A percentile compares a stretch with the other conserved stretches of the same genome.
phyloP scores from a whole-genome alignment of 495 filamentous ascomycete species.

The Podospora anserina region DNA sequence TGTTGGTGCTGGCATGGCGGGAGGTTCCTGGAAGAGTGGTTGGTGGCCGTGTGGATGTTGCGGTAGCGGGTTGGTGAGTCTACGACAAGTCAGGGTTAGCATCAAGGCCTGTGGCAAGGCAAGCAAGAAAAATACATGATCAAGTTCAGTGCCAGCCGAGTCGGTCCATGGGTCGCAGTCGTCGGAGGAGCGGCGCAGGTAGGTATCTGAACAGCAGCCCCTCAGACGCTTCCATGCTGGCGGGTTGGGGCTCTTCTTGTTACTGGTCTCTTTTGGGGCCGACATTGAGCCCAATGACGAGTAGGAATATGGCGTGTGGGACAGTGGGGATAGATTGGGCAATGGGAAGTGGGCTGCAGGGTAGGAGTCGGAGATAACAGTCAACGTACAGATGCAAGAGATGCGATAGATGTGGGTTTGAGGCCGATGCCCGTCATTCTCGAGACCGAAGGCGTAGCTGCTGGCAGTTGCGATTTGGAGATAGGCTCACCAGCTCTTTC shows the following conservation, averaged over 20 bases:
- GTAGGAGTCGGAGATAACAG: neutral
- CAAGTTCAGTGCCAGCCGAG: neutral
- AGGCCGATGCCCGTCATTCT: conserved; percentile 2
- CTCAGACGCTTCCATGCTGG: conserved; percentile 4
- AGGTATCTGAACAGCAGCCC: conserved; percentile 5
- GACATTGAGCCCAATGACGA: neutral
- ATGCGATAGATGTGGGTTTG: conserved; percentile 27
- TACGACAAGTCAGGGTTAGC: neutral
- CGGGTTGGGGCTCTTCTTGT: neutral
- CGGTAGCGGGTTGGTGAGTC: conserved; percentile 9
- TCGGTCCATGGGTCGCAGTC: neutral
- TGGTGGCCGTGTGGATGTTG: conserved; percentile 14
- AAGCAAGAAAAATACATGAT: conserved; percentile 7
- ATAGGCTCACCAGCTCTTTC: conserved; percentile 53
- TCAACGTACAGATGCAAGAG: conserved; percentile 20
- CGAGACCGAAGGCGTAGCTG: conserved; percentile 5
- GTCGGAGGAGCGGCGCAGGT: neutral
- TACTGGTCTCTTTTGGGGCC: neutral
- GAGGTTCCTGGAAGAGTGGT: conserved; percentile 18
- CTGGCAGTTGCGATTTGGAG: conserved; percentile 26
- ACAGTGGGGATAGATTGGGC: neutral
- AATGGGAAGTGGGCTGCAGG: neutral
- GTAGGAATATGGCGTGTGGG: neutral
- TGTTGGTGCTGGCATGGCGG: conserved; percentile 37
- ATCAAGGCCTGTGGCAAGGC: neutral